phyloP scores from a whole-genome alignment of 2,329 filamentous ascomycete genomes.

The Penicillium palitans region DNA sequence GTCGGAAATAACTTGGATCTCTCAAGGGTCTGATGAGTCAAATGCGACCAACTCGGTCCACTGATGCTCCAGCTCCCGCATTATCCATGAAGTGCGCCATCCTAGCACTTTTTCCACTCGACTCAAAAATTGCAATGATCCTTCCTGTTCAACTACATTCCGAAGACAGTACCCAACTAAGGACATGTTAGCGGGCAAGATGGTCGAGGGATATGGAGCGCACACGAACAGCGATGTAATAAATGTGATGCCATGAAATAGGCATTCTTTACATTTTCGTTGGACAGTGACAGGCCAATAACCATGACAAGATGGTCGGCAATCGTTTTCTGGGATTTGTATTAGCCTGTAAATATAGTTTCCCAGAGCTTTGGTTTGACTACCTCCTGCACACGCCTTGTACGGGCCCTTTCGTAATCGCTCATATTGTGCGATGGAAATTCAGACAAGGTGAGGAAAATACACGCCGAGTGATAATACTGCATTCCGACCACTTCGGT shows the following conservation, averaged over 20 bases:
- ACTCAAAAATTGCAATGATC: constrained; percentile 30
- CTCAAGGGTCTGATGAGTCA: background rate
- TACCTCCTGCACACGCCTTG: constrained; percentile 33
- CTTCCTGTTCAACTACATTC: constrained; percentile 29
- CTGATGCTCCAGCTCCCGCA: constrained; percentile 29
- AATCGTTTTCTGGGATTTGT: constrained; percentile 27
- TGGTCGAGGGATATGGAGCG: background rate
- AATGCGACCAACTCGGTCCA: constrained; percentile 30
- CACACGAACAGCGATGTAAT: constrained; percentile 33
- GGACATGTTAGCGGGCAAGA: background rate
- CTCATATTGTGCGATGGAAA: constrained; percentile 21
- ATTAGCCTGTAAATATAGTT: background rate
- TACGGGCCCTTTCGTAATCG: constrained; percentile 31
- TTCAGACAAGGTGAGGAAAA: constrained; percentile 34
- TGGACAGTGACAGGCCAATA: constrained; percentile 36
- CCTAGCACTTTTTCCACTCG: constrained; percentile 32
- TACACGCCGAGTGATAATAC: constrained; percentile 39
- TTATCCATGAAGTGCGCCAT: constrained; percentile 37
- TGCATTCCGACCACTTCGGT: constrained; percentile 39
- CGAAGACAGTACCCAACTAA: constrained; percentile 37
- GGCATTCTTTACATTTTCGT: constrained; percentile 37
- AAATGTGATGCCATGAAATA: constrained; percentile 38
- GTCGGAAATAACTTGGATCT: too few relatives aligned
- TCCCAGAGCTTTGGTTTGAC: background rate
- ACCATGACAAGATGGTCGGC: constrained; percentile 32